These are phyloP conservation scores for Puccinia novopanici DNA, from an alignment of 1,284 basidiomycete genomes.

Conservation along the genomic window DNA sequence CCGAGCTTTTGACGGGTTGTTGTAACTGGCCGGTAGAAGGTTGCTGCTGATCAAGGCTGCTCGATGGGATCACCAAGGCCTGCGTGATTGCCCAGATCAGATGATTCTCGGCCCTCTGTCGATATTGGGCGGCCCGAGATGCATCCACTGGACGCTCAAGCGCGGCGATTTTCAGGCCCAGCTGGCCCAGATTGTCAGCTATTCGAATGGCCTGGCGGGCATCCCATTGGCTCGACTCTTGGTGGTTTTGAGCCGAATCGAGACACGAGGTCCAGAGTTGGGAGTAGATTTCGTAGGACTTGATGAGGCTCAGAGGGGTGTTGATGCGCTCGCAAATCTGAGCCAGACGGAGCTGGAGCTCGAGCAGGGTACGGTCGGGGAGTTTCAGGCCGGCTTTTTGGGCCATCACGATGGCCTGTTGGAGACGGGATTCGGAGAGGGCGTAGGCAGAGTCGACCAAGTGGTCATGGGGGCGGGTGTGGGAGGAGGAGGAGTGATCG, in stretches of 20 bases:
- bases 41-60: background rate
- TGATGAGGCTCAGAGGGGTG: slow-evolving; percentile 22
- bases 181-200: slow-evolving; percentile 13
- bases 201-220: slow-evolving; percentile 29
- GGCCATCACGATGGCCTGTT: slow-evolving; percentile 52
- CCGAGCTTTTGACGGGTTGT: background rate
- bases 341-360: slow-evolving; percentile 55
- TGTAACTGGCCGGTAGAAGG: background rate
- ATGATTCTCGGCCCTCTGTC: slow-evolving; percentile 23
- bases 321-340: slow-evolving; percentile 54
- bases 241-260: background rate
- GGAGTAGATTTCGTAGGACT: slow-evolving; percentile 35
- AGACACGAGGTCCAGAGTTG: slow-evolving; percentile 37
- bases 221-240: slow-evolving; percentile 18
- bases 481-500: slow-evolving; percentile 24
- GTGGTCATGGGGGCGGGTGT: slow-evolving; percentile 1
- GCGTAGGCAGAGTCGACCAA: slow-evolving; percentile 54
- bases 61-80: slow-evolving; percentile 7
- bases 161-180: slow-evolving; percentile 32
- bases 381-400: slow-evolving; percentile 39
- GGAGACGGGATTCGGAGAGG: slow-evolving; percentile 55
- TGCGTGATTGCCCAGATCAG: slow-evolving; percentile 43
- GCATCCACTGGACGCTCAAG: slow-evolving; percentile 6
- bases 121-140: background rate
- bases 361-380: slow-evolving; percentile 53